phyloP scores from a whole-genome alignment of 345 rosid species.

The Eucalyptus erythrocorys region DNA sequence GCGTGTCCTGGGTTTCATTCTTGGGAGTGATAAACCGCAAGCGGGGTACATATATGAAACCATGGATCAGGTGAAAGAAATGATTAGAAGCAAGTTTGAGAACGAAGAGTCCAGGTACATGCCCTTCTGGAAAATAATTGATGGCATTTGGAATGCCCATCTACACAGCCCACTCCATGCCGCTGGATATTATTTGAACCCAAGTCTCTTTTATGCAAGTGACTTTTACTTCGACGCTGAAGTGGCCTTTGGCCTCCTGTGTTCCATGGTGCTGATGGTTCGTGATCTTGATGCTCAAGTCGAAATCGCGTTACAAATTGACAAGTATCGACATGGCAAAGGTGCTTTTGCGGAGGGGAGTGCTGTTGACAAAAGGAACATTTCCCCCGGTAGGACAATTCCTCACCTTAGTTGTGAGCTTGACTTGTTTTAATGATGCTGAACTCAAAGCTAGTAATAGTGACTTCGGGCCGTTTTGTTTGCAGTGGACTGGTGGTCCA shows the following conservation, averaged over 20 bases:
- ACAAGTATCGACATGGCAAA: constrained; percentile 16
- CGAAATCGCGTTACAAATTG: constrained; percentile 23
- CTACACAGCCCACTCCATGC: constrained; percentile 60
- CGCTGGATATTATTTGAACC: constrained; percentile 56
- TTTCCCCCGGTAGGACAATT: constrained; percentile 28
- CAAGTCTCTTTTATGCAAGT: constrained; percentile 34
- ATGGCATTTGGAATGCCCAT: constrained; percentile 41
- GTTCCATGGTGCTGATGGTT: constrained; percentile 23
- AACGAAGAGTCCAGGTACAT: constrained; percentile 6
- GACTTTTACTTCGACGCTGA: constrained; percentile 31
- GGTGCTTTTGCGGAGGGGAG: constrained; percentile 35
- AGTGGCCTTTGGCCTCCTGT: constrained; percentile 29
- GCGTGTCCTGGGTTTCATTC: constrained; percentile 15
- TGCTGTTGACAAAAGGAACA: constrained; percentile 12
- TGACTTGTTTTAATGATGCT: background rate
- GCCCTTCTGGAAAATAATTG: constrained; percentile 44
- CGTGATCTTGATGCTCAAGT: constrained; percentile 11
- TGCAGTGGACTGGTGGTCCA: constrained; percentile 50
- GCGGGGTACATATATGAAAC: constrained; percentile 53
- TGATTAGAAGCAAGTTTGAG: constrained; percentile 15
- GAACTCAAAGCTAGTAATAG: background rate
- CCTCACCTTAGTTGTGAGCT: background rate
- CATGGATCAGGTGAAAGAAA: constrained; percentile 50
- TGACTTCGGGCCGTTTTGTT: background rate
- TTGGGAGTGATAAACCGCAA: constrained; percentile 15